Conservation (phyloP, 148 eudicot genomes). For the Diospyros kaki region DNA sequence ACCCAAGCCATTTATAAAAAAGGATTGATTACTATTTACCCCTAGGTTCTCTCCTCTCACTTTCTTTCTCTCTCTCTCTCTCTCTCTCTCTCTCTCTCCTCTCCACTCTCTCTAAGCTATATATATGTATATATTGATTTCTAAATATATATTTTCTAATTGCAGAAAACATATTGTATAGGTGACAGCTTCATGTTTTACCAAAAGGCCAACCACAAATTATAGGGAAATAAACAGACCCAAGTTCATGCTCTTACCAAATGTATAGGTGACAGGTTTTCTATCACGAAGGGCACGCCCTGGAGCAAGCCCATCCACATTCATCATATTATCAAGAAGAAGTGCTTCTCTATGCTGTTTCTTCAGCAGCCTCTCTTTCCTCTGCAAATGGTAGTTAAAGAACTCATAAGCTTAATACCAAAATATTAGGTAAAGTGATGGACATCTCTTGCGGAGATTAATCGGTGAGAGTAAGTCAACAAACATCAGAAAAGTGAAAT, state of each 20-base stretch:
- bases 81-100: no score
- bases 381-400: slow-evolving; percentile 30
- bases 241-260: slow-evolving; percentile 50
- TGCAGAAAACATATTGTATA: no score
- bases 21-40: no score
- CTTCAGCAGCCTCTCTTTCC: slow-evolving; percentile 78
- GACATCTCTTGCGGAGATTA: not conserved
- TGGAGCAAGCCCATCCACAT: slow-evolving; percentile 67
- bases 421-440: not conserved
- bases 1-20: no score
- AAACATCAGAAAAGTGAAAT: slow-evolving; percentile 11
- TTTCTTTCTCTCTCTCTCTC: no score
- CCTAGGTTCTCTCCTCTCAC: no score
- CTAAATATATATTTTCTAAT: no score
- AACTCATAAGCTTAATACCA: slow-evolving; percentile 1
- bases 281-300: slow-evolving; percentile 96
- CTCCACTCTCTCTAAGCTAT: no score
- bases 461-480: slow-evolving; percentile 1
- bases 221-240: not conserved
- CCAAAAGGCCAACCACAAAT: slow-evolving; percentile 4
- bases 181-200: no score
- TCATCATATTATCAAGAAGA: slow-evolving; percentile 67
- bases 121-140: no score
- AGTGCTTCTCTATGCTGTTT: slow-evolving; percentile 95
- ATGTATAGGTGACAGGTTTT: slow-evolving; percentile 93